These are phyloP conservation scores for Raddia distichophylla DNA, from an alignment of 176 grass and related monocot species.

Conservation along the genomic window DNA sequence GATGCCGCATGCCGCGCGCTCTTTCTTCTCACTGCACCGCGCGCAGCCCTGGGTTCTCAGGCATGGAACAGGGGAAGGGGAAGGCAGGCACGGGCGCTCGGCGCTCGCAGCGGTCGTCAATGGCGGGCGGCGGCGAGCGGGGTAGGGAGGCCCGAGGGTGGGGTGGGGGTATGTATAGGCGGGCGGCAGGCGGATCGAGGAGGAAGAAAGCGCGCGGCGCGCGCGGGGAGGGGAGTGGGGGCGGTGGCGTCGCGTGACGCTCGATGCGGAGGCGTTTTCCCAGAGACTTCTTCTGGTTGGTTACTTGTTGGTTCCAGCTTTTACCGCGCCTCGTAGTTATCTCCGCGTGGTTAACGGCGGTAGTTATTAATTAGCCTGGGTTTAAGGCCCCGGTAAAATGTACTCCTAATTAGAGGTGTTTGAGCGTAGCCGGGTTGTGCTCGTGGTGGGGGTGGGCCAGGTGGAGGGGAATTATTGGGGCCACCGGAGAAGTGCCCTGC, in stretches of 20 bases:
- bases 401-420: not conserved
- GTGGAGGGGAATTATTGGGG: not conserved
- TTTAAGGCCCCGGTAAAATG: not conserved
- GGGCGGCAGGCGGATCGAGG: not conserved
- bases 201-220: not conserved
- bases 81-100: not conserved
- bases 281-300: not conserved
- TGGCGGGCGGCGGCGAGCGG: not conserved
- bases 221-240: no score
- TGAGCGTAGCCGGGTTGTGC: not conserved
- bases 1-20: conserved; percentile 52
- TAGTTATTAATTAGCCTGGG: not conserved
- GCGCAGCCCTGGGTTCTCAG: not conserved
- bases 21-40: not conserved
- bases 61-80: conserved; percentile 26
- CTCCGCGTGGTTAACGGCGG: not conserved
- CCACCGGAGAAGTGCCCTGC: not conserved
- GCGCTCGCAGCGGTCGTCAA: no score
- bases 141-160: not conserved
- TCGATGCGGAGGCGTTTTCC: conserved; percentile 5
- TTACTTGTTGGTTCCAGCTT: not conserved
- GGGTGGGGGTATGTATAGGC: conserved; percentile 35
- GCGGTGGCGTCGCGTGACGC: conserved; percentile 24
- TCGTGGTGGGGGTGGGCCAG: not conserved
- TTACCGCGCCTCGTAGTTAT: not conserved